Evolutionary conservation across 352 stramenopile genomes (phyloP), one percentile per base, ranked within the genome.

Genomic region (Peronospora belbahrii): DNA sequence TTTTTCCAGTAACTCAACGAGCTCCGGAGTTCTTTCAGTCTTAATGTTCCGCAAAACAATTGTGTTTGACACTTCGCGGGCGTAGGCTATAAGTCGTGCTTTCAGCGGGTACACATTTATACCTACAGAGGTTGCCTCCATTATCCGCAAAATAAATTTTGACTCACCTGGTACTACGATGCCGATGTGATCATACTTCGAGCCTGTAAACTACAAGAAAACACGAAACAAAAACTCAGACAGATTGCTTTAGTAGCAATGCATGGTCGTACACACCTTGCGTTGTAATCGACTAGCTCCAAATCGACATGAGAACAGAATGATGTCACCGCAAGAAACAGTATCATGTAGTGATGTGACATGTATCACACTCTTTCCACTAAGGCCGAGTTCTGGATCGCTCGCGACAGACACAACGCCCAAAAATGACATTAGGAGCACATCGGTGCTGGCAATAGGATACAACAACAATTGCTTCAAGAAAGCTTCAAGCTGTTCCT

Each of bases 61-160:
- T n/a, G 60, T 52, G 28, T 90, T 89, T 17, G 77, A 87, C 8
- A 93, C 78, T 50, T 93, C 81, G 11, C 76, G 63, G 1, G 76
- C 62, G 55, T 93, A 93, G 13, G 76, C 78, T 61, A 88, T 83
- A 5, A 93, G 59, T 8, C 81, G 66, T 11, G 74, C 35, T 45
- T 90, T 93, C 6, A 93, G 58, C 6, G 76, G 71, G 44, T 90
- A 89, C 18, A 88, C 70, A 25, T 90, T 76, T 17, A 88, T 88
- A 4, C 81, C 81, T 24, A 88, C 78, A 0, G 71, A 78, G 0
- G 81, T 93, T 3, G 81, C 79, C 43, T 93, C 81, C 38, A 93
- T 67, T 18, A 93, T 83, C 0, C 76, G 68, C n/a, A 88, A 48
- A 10, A 88, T 53, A 6, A 75, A 65, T 0, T 49, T 61, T 0